Percentiles rank a stretch among this genome's conserved stretches.
Evolutionary conservation across 2,329 filamentous ascomycete genomes (phyloP).

Genomic region (Curvularia sp.): DNA sequence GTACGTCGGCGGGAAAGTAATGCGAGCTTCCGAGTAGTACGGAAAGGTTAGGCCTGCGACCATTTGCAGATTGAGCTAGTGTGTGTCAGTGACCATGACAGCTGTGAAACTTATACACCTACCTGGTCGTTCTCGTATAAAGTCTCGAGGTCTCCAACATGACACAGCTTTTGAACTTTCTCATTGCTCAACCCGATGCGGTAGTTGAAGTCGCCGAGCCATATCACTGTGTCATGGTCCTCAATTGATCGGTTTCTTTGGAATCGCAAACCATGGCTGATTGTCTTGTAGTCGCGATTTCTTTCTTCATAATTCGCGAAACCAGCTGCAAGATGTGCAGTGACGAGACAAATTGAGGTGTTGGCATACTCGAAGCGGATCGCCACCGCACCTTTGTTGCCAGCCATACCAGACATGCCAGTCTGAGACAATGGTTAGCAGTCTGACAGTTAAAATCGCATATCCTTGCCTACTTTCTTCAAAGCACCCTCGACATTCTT

Average conservation of each 20-base stretch:
- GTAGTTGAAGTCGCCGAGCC: slow-evolving; percentile 99
- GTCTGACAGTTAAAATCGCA: neutral
- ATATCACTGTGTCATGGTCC: slow-evolving; percentile 85
- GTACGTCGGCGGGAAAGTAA: slow-evolving; percentile 92
- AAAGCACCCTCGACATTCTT: slow-evolving; percentile 97
- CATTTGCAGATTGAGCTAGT: slow-evolving; percentile 91
- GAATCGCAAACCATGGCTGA: slow-evolving; percentile 85
- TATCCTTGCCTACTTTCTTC: slow-evolving; percentile 69
- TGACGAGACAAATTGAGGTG: slow-evolving; percentile 93
- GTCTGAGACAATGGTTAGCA: slow-evolving; percentile 57
- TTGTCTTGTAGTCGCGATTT: slow-evolving; percentile 90
- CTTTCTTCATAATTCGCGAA: slow-evolving; percentile 97
- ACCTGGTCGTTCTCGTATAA: slow-evolving; percentile 93
- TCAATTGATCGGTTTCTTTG: slow-evolving; percentile 90
- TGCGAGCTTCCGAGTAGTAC: slow-evolving; percentile 88
- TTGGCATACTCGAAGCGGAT: slow-evolving; percentile 95
- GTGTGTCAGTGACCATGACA: slow-evolving; percentile 31
- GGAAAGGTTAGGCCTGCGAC: slow-evolving; percentile 87
- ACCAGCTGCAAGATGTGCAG: slow-evolving; percentile 92
- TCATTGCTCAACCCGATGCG: slow-evolving; percentile 86
- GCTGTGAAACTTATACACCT: slow-evolving; percentile 22
- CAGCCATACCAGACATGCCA: slow-evolving; percentile 94
- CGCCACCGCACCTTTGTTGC: slow-evolving; percentile 96
- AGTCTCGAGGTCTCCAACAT: slow-evolving; percentile 73
- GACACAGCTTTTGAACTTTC: slow-evolving; percentile 75